These are phyloP conservation scores for Cryptosporidium andersoni DNA, from an alignment of 169 alveolate genomes.

Conservation along the genomic window DNA sequence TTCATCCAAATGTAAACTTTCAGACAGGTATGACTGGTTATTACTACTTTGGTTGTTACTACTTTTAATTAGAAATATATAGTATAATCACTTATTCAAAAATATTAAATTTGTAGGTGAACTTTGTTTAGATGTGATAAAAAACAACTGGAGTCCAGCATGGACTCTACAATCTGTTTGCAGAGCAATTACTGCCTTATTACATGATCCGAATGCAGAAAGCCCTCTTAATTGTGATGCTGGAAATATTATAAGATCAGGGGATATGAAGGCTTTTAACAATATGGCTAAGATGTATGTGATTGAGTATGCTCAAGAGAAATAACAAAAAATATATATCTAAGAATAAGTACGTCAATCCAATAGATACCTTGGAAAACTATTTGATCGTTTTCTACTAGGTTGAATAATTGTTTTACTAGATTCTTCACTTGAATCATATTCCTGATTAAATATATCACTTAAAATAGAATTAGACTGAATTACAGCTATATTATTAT, in stretches of 20 bases:
- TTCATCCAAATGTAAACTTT: constrained; percentile 96
- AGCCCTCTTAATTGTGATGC: constrained; percentile 97
- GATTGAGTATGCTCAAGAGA: constrained; percentile 84
- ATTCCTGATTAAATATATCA: not conserved
- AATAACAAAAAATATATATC: not conserved
- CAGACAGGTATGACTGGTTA: constrained; percentile 83
- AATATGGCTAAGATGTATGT: constrained; percentile 95
- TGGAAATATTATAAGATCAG: constrained; percentile 90
- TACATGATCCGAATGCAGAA: constrained; percentile 94
- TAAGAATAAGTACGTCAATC: constrained; percentile 1
- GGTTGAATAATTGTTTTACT: not conserved
- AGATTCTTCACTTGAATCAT: not conserved
- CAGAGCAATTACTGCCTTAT: constrained; percentile 88
- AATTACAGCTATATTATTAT: not conserved
- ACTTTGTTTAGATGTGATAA: constrained; percentile 91
- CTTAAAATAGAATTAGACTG: not conserved
- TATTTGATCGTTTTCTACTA: constrained; percentile 16
- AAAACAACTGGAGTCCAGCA: constrained; percentile 95
- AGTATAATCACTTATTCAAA: not conserved
- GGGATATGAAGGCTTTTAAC: constrained; percentile 90
- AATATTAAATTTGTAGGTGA: constrained; percentile 81
- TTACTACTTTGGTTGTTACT: not conserved
- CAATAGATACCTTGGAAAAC: constrained; percentile 40
- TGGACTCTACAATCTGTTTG: constrained; percentile 94
- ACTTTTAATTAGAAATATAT: no score